Evolutionary conservation across 768 basidiomycete species (phyloP), one percentile per base, ranked within the genome.

Genomic region (Panellus pusillus): DNA sequence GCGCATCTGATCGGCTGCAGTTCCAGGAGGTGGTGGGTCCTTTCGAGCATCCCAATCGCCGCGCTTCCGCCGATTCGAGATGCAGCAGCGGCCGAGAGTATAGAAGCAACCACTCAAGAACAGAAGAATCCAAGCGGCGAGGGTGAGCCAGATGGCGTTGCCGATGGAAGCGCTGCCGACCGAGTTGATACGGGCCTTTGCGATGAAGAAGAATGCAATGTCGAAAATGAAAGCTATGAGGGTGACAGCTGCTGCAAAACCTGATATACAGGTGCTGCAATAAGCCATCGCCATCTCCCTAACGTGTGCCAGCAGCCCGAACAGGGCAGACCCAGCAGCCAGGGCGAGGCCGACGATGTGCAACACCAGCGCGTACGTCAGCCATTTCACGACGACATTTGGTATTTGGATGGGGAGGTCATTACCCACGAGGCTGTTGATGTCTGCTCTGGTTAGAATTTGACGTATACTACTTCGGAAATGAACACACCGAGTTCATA

Each of bases 201-300:
- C 91, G 51, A 96, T 72, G 76, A 91, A 93, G 74, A 98, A 98
- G 52, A 97, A 74, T 61, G 82, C 89, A 53, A 98, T 72, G 69
- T 99, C 97, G 70, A 98, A 94, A 29, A 96, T 82, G 70, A 98
- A 95, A 5, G 95, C 94, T 40, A 91, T 64, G 55, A 98, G 76
- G 46, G 92, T 80, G 54, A 96, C 71, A 1, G 79, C 71, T 0
- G 93, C 91, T 12, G 87, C 92, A 57, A 94, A 82, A 6, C 91
- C 86, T 4, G 91, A 87, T 54, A 96, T 72, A 61, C 80, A 90
- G 47, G 86, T 86, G 62, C 89, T 91, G 72, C 82, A 87, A 66
- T 89, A 93, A 28, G 80, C 75, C 87, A 91, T 92, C 51, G 89
- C 81, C 79, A 91, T 85, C 67, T 92, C 88, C 13, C 88, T 85